phyloP scores from a whole-genome alignment of 805 yeast genomes.

The Yarrowia yakushimensis region DNA sequence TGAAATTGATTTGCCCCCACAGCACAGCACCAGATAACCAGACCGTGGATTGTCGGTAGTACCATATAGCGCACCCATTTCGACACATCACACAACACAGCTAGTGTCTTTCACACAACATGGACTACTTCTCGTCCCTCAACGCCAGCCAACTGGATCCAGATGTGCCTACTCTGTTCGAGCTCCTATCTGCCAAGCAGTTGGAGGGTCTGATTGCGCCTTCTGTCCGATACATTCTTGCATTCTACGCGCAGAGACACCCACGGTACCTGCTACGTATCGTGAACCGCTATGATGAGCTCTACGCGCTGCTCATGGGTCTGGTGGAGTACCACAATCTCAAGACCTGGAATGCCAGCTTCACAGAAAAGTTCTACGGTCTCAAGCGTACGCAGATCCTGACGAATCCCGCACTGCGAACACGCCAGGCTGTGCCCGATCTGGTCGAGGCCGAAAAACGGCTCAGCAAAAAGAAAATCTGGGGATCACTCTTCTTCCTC shows the following conservation, averaged over 20 bases:
- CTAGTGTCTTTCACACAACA: conserved; percentile 34
- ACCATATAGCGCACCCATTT: not conserved
- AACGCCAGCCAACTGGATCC: conserved; percentile 74
- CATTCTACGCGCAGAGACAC: conserved; percentile 72
- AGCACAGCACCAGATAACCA: not conserved
- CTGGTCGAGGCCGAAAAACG: conserved; percentile 50
- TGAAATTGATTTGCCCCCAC: conserved; percentile 7
- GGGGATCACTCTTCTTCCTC: conserved; percentile 49
- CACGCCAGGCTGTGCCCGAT: conserved; percentile 36
- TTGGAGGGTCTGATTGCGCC: conserved; percentile 75
- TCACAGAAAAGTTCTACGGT: conserved; percentile 91
- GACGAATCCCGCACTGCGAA: conserved; percentile 32
- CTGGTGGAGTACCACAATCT: conserved; percentile 68
- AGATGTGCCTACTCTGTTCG: conserved; percentile 82
- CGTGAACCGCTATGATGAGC: conserved; percentile 72
- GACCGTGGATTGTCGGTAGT: too few species aligned
- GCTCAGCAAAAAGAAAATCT: conserved; percentile 51
- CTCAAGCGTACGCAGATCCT: conserved; percentile 55
- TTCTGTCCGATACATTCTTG: conserved; percentile 71
- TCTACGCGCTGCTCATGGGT: conserved; percentile 58
- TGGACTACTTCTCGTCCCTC: conserved; percentile 78
- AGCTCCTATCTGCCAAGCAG: conserved; percentile 77
- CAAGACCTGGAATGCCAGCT: conserved; percentile 72
- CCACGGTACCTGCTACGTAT: conserved; percentile 64
- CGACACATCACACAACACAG: not conserved